These are phyloP conservation scores for Entophlyctis luteolus DNA, from an alignment of 192 early-diverging fungal species.

Conservation along the genomic window DNA sequence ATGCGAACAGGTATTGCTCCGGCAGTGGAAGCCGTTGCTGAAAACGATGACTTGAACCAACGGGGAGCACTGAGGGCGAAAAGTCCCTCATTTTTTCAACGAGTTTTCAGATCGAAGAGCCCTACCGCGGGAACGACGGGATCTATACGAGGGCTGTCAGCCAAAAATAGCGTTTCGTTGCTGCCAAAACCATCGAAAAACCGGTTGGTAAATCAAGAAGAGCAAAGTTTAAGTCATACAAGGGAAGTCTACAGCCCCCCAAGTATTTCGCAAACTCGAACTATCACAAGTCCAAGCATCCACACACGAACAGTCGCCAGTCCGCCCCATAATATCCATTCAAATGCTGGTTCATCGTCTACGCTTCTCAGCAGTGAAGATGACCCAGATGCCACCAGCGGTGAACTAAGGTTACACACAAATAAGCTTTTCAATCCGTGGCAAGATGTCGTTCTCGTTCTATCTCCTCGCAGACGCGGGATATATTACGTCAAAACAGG, in stretches of 20 bases:
- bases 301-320: no score
- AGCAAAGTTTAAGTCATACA: no score
- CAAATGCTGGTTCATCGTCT: neutral
- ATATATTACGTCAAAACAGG: slow-evolving; percentile 23
- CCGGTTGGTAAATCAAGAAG: no score
- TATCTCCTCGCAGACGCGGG: slow-evolving; percentile 16
- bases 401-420: slow-evolving; percentile 13
- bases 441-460: slow-evolving; percentile 21
- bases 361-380: slow-evolving; percentile 19
- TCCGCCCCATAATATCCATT: neutral
- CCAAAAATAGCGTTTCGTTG: no score
- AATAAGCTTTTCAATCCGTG: slow-evolving; percentile 6
- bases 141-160: no score
- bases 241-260: no score
- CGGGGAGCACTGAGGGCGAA: no score
- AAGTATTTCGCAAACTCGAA: neutral
- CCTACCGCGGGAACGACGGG: no score
- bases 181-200: no score
- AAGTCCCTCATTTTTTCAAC: neutral
- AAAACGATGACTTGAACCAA: no score
- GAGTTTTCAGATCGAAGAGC: neutral
- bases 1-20: no score
- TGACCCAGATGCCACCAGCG: slow-evolving; percentile 12
- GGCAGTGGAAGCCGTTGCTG: no score
- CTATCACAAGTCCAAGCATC: neutral